A percentile compares a stretch with the other conserved stretches of the same genome.
Evolutionary conservation across 495 filamentous ascomycete genomes (phyloP).

Genomic region (Daldinia bambusicola): DNA sequence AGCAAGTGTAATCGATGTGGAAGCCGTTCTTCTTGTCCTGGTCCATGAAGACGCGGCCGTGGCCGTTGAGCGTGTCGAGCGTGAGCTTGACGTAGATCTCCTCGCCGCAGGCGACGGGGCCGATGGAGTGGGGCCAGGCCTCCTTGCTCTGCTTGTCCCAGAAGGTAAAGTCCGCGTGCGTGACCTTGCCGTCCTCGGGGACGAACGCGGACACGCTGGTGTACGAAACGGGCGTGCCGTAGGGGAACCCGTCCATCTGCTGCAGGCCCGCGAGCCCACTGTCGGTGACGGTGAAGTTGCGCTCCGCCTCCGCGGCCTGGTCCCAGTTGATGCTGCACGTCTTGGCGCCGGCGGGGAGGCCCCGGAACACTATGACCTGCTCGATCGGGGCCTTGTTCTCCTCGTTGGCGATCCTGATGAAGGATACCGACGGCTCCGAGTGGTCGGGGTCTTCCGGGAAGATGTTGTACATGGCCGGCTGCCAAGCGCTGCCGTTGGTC

Average conservation of each 20-base stretch:
- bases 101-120: constrained; percentile 32
- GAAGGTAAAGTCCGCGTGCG: constrained; percentile 39
- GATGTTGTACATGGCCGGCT: constrained; percentile 58
- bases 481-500: constrained; percentile 63
- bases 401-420: constrained; percentile 44
- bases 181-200: neutral
- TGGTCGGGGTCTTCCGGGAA: constrained; percentile 64
- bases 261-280: constrained; percentile 44
- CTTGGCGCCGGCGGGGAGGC: constrained; percentile 46
- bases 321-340: constrained; percentile 50
- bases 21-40: constrained; percentile 43
- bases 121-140: constrained; percentile 24
- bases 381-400: constrained; percentile 44
- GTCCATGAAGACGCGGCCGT: constrained; percentile 38
- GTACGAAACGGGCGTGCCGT: constrained; percentile 16
- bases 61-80: constrained; percentile 21
- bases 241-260: constrained; percentile 47
- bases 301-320: constrained; percentile 46
- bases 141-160: constrained; percentile 34
- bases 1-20: constrained; percentile 30
- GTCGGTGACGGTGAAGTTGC: constrained; percentile 47
- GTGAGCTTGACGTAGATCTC: constrained; percentile 35
- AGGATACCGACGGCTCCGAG: constrained; percentile 47
- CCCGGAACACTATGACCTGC: constrained; percentile 49
- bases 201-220: constrained; percentile 23